A percentile compares a stretch with the other conserved stretches of the same genome.
These are phyloP conservation scores for Apiospora hydei DNA, from an alignment of 2,329 filamentous ascomycete genomes.

Conservation along the genomic window DNA sequence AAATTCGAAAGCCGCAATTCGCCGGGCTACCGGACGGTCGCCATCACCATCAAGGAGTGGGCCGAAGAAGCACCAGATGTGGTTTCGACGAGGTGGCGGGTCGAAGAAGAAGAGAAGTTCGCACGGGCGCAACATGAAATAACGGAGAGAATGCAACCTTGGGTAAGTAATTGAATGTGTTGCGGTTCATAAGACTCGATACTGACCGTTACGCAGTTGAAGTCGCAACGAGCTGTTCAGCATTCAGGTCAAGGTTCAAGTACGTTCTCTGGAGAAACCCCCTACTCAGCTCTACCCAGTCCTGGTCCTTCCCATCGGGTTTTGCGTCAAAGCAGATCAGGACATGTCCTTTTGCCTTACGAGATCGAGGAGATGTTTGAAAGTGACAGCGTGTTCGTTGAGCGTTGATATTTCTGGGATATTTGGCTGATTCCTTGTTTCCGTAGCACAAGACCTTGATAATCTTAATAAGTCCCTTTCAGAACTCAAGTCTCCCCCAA, in stretches of 20 bases:
- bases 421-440: conserved; percentile 41
- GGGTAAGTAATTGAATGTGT: conserved; percentile 38
- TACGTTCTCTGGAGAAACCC: conserved; percentile 39
- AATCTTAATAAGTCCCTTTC: conserved; percentile 42
- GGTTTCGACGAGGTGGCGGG: conserved; percentile 64
- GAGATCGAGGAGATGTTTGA: conserved; percentile 42
- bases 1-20: conserved; percentile 61
- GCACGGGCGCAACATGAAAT: conserved; percentile 53
- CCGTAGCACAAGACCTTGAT: conserved; percentile 43
- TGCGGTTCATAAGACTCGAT: neutral
- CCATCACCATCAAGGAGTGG: conserved; percentile 59
- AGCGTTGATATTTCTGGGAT: conserved; percentile 32
- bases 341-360: conserved; percentile 39
- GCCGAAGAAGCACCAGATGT: conserved; percentile 59
- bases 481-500: conserved; percentile 36
- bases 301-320: conserved; percentile 18
- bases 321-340: conserved; percentile 36
- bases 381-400: conserved; percentile 24
- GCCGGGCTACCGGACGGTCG: conserved; percentile 67
- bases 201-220: conserved; percentile 36
- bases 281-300: conserved; percentile 21
- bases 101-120: conserved; percentile 62
- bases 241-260: conserved; percentile 38
- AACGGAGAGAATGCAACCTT: conserved; percentile 53
- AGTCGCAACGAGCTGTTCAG: conserved; percentile 37